phyloP scores from a whole-genome alignment of 257 asterid genomes.

The Solanum neorickii region DNA sequence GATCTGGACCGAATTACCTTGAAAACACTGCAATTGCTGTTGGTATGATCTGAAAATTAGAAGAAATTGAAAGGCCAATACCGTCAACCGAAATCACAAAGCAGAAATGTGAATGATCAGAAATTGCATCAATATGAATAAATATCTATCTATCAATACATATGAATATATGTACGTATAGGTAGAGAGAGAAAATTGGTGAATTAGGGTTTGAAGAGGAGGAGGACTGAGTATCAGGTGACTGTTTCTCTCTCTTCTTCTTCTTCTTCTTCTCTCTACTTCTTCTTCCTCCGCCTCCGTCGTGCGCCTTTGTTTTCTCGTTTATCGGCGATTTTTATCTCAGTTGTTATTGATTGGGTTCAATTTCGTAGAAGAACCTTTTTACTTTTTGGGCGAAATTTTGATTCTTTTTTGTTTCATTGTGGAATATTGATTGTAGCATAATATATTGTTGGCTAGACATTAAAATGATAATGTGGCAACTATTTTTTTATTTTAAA shows the following conservation, averaged over 20 bases:
- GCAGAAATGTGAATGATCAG: not conserved
- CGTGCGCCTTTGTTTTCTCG: not conserved
- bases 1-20: slow-evolving; percentile 31
- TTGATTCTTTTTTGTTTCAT: not conserved
- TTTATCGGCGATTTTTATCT: not conserved
- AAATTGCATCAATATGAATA: not conserved
- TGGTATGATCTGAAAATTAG: slow-evolving; percentile 20
- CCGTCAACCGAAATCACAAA: not conserved
- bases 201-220: slow-evolving; percentile 5
- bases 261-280: not conserved
- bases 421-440: not conserved
- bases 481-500: not conserved
- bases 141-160: not conserved
- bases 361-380: not conserved
- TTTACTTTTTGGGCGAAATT: not conserved
- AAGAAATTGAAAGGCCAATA: not conserved
- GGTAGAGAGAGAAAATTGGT: not conserved
- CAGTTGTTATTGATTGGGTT: not conserved
- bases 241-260: not conserved
- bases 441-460: not conserved
- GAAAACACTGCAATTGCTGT: slow-evolving; percentile 6
- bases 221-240: not conserved
- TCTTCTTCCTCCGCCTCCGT: slow-evolving; percentile 2
- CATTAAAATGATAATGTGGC: not conserved
- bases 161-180: not conserved